A percentile compares a stretch with the other conserved stretches of the same genome.
Conservation (phyloP, 192 early-diverging fungal genomes). For the Physocladia obscura region DNA sequence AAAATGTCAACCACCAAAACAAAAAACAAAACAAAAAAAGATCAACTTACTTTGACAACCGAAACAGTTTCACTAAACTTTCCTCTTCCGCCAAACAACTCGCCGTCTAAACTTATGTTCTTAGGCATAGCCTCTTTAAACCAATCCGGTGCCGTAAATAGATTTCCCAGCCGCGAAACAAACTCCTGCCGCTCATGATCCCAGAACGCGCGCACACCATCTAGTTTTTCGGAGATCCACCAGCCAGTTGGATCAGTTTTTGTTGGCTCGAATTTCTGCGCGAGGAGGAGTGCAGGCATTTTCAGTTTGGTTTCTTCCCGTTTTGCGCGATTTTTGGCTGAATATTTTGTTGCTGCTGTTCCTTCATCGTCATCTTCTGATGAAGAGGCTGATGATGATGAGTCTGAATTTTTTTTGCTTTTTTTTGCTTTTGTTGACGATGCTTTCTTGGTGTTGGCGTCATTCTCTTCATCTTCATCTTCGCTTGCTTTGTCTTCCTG, state of each 20-base stretch:
- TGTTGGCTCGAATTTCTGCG: slow-evolving; percentile 23
- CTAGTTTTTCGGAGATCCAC: slow-evolving; percentile 74
- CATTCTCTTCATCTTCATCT: slow-evolving; percentile 1
- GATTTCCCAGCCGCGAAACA: slow-evolving; percentile 59
- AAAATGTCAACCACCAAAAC: neutral
- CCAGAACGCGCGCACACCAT: slow-evolving; percentile 68
- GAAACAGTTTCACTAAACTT: slow-evolving; percentile 64
- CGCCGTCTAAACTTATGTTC: slow-evolving; percentile 65
- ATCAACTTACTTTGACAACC: slow-evolving; percentile 48
- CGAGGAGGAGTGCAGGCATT: slow-evolving; percentile 28
- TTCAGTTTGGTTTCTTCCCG: slow-evolving; percentile 29
- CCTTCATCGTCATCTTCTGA: slow-evolving; percentile 17
- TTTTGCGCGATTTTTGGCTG: slow-evolving; percentile 28
- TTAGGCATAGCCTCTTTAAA: slow-evolving; percentile 49
- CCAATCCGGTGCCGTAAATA: slow-evolving; percentile 56
- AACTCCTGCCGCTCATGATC: slow-evolving; percentile 48
- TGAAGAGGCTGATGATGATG: slow-evolving; percentile 2
- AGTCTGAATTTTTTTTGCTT: neutral
- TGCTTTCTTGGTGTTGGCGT: neutral
- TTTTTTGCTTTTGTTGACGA: slow-evolving; percentile 3
- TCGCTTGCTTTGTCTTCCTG: slow-evolving; percentile 1
- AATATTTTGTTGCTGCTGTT: slow-evolving; percentile 8
- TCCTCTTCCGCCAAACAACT: slow-evolving; percentile 69
- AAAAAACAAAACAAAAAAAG: slow-evolving; percentile 18
- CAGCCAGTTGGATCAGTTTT: slow-evolving; percentile 62